Evolutionary conservation across 2,329 filamentous ascomycete genomes (phyloP).

Genomic region (Lizonia empirigonia): DNA sequence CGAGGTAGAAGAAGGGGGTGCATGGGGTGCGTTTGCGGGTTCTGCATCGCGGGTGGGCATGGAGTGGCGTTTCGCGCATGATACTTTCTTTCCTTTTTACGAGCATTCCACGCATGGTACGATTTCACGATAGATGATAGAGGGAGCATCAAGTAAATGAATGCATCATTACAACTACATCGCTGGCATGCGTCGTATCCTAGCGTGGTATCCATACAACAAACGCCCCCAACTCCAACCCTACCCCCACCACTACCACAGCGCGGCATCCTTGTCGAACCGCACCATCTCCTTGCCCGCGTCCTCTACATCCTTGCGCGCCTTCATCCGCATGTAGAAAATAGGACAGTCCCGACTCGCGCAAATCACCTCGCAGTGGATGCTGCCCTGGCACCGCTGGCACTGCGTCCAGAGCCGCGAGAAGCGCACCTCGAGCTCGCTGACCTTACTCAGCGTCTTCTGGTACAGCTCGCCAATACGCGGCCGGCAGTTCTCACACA

Average conservation of each 20-base stretch:
- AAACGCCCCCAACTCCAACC: neutral
- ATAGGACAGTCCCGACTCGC: slow-evolving; percentile 96
- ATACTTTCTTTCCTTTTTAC: no score
- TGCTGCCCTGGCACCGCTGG: slow-evolving; percentile 94
- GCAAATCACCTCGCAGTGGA: slow-evolving; percentile 98
- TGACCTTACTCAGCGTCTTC: slow-evolving; percentile 84
- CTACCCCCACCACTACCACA: slow-evolving; percentile 56
- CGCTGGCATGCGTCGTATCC: neutral
- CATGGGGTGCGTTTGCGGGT: neutral
- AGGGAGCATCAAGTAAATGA: no score
- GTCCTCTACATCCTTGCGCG: slow-evolving; percentile 98
- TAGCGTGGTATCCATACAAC: slow-evolving; percentile 10
- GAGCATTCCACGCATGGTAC: no score
- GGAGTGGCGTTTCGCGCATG: neutral
- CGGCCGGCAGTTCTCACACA: slow-evolving; percentile 83
- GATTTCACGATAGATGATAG: no score
- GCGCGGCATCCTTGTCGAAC: slow-evolving; percentile 84
- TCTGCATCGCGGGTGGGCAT: neutral
- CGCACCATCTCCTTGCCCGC: slow-evolving; percentile 85
- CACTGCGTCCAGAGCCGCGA: slow-evolving; percentile 96
- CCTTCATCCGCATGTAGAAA: slow-evolving; percentile 99
- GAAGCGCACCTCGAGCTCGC: slow-evolving; percentile 91
- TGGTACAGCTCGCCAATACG: slow-evolving; percentile 92
- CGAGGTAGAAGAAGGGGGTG: slow-evolving; percentile 46
- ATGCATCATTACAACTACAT: neutral